A percentile compares a stretch with the other conserved stretches of the same genome.
Conservation (phyloP, 371 early-diverging fungal genomes). For the Rhizopus delemar region DNA sequence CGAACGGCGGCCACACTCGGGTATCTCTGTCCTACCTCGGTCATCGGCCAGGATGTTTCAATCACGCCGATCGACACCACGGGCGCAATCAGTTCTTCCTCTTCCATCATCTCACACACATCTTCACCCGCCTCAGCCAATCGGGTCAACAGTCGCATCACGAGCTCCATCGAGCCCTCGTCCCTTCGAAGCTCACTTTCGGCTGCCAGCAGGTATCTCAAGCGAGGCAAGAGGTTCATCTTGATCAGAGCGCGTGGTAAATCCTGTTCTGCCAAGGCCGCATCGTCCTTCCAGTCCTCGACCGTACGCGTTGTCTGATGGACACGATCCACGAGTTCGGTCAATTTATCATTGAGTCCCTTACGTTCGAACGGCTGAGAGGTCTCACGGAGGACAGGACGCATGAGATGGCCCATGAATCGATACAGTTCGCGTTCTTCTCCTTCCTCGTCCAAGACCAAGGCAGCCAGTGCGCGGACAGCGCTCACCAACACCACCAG, state of each 20-base stretch:
- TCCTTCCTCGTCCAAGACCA: slow-evolving; percentile 28
- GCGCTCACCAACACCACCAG: slow-evolving; percentile 60
- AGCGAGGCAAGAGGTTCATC: slow-evolving; percentile 59
- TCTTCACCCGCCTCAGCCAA: slow-evolving; percentile 48
- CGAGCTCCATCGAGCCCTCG: slow-evolving; percentile 37
- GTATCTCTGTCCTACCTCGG: slow-evolving; percentile 20
- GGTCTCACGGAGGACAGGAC: slow-evolving; percentile 10
- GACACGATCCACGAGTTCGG: slow-evolving; percentile 26
- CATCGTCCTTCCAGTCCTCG: slow-evolving; percentile 37
- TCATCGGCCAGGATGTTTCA: slow-evolving; percentile 54
- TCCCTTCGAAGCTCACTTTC: slow-evolving; percentile 41
- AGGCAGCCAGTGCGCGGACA: slow-evolving; percentile 50
- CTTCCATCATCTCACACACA: slow-evolving; percentile 50
- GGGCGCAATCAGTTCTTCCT: slow-evolving; percentile 48
- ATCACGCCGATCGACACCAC: slow-evolving; percentile 45
- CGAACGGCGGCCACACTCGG: slow-evolving; percentile 44
- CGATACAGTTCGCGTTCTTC: slow-evolving; percentile 9
- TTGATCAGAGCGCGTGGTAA: slow-evolving; percentile 53
- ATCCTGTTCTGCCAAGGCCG: slow-evolving; percentile 53
- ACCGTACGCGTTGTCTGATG: slow-evolving; percentile 26
- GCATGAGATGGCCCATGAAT: slow-evolving; percentile 32
- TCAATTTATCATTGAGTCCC: slow-evolving; percentile 20
- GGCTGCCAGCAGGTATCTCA: slow-evolving; percentile 52
- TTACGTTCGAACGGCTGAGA: slow-evolving; percentile 3
- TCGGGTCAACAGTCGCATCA: slow-evolving; percentile 49